These are phyloP conservation scores for Lepiota venenata DNA, from an alignment of 768 basidiomycete genomes.

Conservation along the genomic window DNA sequence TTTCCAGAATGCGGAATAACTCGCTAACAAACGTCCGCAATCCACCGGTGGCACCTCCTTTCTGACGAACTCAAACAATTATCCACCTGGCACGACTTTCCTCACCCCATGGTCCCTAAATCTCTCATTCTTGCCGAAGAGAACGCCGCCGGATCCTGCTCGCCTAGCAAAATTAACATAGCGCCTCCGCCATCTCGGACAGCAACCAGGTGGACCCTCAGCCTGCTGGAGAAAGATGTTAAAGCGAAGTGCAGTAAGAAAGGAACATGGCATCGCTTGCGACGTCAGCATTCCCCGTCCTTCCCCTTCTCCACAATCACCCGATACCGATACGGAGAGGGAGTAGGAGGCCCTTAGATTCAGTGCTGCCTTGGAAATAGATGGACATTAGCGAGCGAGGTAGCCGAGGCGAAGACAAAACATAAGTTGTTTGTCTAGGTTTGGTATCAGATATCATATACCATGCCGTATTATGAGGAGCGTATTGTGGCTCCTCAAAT, in stretches of 20 bases:
- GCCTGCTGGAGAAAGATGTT: not conserved
- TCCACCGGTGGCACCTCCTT: too few species aligned
- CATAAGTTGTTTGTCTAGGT: not conserved
- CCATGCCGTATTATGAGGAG: too few species aligned
- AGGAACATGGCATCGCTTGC: conserved; percentile 8
- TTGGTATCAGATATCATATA: too few species aligned
- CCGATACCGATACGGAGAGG: conserved; percentile 8
- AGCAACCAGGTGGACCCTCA: not conserved
- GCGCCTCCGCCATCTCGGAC: not conserved
- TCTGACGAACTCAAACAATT: too few species aligned
- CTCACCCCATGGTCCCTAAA: too few species aligned
- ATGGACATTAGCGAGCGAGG: not conserved
- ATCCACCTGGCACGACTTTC: too few species aligned
- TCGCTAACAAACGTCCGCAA: too few species aligned
- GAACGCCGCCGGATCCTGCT: too few species aligned
- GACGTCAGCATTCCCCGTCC: not conserved
- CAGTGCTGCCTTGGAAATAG: conserved; percentile 1
- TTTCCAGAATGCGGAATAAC: too few species aligned
- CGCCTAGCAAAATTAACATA: too few species aligned
- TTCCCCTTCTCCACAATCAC: not conserved
- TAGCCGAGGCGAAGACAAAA: conserved; percentile 5
- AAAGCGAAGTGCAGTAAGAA: not conserved
- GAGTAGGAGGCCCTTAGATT: not conserved
- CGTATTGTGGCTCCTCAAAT: too few species aligned
- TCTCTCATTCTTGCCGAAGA: too few species aligned